phyloP scores from a whole-genome alignment of 176 grass and related monocot genomes.

The Cenchrus purpureus region DNA sequence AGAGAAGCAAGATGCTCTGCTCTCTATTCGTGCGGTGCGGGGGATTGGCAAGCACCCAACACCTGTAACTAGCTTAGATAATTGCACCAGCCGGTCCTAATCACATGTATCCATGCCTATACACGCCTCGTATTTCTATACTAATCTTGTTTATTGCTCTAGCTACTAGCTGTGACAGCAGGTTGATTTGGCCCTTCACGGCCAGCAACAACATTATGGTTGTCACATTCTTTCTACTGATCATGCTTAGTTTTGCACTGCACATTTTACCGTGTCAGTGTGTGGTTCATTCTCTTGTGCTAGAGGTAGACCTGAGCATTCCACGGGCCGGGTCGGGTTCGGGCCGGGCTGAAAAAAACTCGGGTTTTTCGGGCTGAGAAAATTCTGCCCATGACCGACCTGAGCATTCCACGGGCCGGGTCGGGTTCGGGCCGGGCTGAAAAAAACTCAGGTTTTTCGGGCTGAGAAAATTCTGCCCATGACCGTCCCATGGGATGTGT shows the following conservation, averaged over 20 bases:
- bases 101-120: slow-evolving; percentile 34
- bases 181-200: neutral
- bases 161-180: neutral
- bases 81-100: slow-evolving; percentile 34
- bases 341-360: too few species aligned
- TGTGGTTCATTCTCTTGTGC: neutral
- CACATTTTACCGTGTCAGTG: neutral
- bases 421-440: too few species aligned
- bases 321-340: too few species aligned
- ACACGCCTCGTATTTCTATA: slow-evolving; percentile 4
- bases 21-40: slow-evolving; percentile 39
- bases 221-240: neutral
- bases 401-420: too few species aligned
- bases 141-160: neutral
- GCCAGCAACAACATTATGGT: neutral
- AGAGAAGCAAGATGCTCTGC: slow-evolving; percentile 36
- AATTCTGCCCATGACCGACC: too few species aligned
- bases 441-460: too few species aligned
- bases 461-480: too few species aligned
- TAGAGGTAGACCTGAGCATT: too few species aligned
- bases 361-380: too few species aligned
- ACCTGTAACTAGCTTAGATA: slow-evolving; percentile 44
- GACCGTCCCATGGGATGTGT: too few species aligned
- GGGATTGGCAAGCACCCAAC: slow-evolving; percentile 2
- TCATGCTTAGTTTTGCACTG: neutral